Percentiles rank a stretch among this genome's conserved stretches.
phyloP scores from a whole-genome alignment of 2,329 filamentous ascomycete genomes.

The Penicillium sp. region DNA sequence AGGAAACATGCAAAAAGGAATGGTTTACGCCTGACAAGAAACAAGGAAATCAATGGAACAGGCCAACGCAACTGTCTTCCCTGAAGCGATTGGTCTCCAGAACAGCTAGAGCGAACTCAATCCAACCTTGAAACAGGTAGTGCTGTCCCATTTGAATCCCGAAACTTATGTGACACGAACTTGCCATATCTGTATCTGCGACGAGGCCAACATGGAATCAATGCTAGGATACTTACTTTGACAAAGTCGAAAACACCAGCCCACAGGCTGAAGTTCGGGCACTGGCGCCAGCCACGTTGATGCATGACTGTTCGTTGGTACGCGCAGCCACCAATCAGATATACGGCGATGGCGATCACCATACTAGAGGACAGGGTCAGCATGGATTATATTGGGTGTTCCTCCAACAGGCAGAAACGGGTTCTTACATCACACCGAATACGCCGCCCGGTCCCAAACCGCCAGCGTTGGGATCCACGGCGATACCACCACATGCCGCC shows the following conservation, averaged over 20 bases:
- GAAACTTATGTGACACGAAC: conserved; percentile 15
- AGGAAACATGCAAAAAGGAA: not conserved
- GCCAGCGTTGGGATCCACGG: conserved; percentile 45
- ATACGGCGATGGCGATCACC: conserved; percentile 70
- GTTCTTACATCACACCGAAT: conserved; percentile 75
- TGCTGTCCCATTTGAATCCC: conserved; percentile 17
- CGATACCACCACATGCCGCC: conserved; percentile 69
- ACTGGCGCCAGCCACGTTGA: conserved; percentile 85
- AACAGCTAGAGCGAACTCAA: conserved; percentile 26
- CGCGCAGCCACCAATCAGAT: conserved; percentile 83
- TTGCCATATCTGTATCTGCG: conserved; percentile 21
- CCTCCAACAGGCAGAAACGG: not conserved
- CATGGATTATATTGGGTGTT: not conserved
- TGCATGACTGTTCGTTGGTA: conserved; percentile 93
- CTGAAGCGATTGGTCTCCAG: conserved; percentile 13
- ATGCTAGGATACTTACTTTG: conserved; percentile 53
- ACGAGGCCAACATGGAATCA: conserved; percentile 31
- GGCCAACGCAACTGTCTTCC: conserved; percentile 1
- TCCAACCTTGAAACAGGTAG: conserved; percentile 31
- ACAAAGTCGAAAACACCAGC: conserved; percentile 75
- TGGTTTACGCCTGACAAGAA: not conserved
- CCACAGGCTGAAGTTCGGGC: conserved; percentile 93
- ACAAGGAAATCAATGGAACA: not conserved
- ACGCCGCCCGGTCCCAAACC: conserved; percentile 63
- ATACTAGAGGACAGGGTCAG: conserved; percentile 30